A percentile compares a stretch with the other conserved stretches of the same genome.
Conservation (phyloP, 176 grass and related monocot species). For the Musa troglodytarum region DNA sequence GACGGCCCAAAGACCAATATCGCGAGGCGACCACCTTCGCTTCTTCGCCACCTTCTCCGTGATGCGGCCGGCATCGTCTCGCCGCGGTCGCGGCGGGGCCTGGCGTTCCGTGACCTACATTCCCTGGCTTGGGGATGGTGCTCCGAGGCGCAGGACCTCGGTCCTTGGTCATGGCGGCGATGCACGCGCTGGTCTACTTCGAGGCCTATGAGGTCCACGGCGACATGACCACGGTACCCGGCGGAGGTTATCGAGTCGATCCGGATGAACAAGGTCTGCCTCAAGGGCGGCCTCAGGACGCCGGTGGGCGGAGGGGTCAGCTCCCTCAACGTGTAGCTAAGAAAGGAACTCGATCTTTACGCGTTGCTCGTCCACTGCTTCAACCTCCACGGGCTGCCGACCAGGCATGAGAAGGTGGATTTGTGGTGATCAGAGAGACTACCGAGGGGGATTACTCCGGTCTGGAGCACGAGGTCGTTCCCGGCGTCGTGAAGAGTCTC, state of each 20-base stretch:
- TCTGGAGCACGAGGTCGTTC: slow-evolving; percentile 93
- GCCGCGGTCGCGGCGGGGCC: not conserved
- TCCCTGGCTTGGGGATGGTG: slow-evolving; percentile 77
- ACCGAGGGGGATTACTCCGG: slow-evolving; percentile 95
- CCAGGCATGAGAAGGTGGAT: slow-evolving; percentile 69
- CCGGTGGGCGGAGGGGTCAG: slow-evolving; percentile 74
- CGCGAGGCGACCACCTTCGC: slow-evolving; percentile 55
- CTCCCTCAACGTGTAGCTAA: slow-evolving; percentile 81
- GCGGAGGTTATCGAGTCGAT: slow-evolving; percentile 75
- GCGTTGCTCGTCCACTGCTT: slow-evolving; percentile 55
- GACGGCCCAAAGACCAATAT: slow-evolving; percentile 1
- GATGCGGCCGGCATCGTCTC: not conserved
- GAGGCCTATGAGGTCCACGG: slow-evolving; percentile 88
- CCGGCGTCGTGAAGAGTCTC: slow-evolving; percentile 83
- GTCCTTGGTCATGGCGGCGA: slow-evolving; percentile 88
- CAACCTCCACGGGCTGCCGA: slow-evolving; percentile 68
- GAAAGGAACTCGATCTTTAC: slow-evolving; percentile 89
- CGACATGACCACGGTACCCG: slow-evolving; percentile 68
- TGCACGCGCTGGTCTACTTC: slow-evolving; percentile 92
- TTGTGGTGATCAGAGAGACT: slow-evolving; percentile 94
- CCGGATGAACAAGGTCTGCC: slow-evolving; percentile 77
- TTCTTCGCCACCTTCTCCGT: slow-evolving; percentile 33
- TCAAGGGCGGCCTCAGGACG: slow-evolving; percentile 68
- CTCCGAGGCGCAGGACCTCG: slow-evolving; percentile 60
- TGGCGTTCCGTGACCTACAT: slow-evolving; percentile 87